Evolutionary conservation across 345 rosid genomes (phyloP).

Genomic region (Eucalyptus erythrocorys): DNA sequence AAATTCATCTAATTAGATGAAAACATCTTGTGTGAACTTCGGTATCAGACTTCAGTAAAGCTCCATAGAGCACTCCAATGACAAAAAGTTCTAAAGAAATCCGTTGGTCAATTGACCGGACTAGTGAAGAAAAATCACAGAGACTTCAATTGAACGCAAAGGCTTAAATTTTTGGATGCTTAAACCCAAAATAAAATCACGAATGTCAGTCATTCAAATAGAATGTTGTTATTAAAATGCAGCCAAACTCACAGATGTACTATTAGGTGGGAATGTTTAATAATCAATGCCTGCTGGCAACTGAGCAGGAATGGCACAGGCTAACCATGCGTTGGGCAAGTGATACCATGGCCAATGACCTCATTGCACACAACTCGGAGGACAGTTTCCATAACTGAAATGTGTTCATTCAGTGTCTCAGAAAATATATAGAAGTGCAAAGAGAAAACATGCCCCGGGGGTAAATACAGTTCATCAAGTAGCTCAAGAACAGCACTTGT

Average conservation of each 20-base stretch:
- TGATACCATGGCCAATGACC: slow-evolving; percentile 82
- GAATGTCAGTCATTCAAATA: neutral
- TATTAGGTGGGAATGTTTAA: neutral
- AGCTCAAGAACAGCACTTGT: slow-evolving; percentile 67
- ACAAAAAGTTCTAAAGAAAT: neutral
- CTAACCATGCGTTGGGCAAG: slow-evolving; percentile 86
- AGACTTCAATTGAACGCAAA: neutral
- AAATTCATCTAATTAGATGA: neutral
- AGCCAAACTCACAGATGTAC: neutral
- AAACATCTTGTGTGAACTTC: neutral
- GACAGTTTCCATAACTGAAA: slow-evolving; percentile 97
- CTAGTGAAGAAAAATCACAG: neutral
- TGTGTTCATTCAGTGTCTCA: slow-evolving; percentile 22
- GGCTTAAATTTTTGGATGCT: neutral
- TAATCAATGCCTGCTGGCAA: slow-evolving; percentile 56
- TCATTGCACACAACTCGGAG: slow-evolving; percentile 84
- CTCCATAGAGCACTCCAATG: neutral
- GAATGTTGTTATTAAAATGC: neutral
- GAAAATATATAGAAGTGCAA: slow-evolving; percentile 21
- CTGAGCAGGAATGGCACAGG: slow-evolving; percentile 56
- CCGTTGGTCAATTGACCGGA: neutral
- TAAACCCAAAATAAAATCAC: neutral
- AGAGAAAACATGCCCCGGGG: slow-evolving; percentile 9
- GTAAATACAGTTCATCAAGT: slow-evolving; percentile 20
- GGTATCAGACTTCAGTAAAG: neutral